Base-by-base conservation (phyloP, 1,139 yeast species). In the Kodamaea alishanica region DNA sequence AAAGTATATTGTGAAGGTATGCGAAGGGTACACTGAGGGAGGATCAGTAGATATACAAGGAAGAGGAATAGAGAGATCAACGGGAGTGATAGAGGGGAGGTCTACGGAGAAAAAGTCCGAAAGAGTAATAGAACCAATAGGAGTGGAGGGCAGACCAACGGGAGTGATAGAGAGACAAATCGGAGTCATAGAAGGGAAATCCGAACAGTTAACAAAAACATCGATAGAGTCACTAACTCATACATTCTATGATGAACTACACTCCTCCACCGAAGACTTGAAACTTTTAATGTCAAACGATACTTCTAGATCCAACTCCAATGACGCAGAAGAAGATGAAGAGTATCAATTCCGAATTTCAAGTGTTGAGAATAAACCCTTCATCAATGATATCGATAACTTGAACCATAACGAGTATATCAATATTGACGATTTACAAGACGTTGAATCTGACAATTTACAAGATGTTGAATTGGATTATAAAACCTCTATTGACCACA, bases 381-480 rank as follows among this genome's bases (percentile, higher is more conserved):
- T 63, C 41, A 50, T 62, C 10, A 52, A 48, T 8, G 60, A 64
- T 35, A 48, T 65, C 32, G 54, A 56, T 38, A 67, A 67, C 44
- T 42, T 67, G 37, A 46, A 70, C 29, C 72, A 66, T 38, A 67
- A 67, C 39, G 47, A 40, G 32, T 43, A 37, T 15, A 42, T 46
- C 24, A 43, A 41, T 22, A 30, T 42, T 8, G 48, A 49, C 27
- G 44, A 50, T 31, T 29, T 49, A n/a, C 40, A 40, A 24, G 49
- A 50, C 32, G 24, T 40, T n/a, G 20, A 15, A 15, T 15, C 20
- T 15, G 20, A 26, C 4, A 26, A 26, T 26, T n/a, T n/a, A 26
- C n/a, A 26, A 26, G 28, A 10, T 26, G 28, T 10, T 32, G 48
- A 39, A 15, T 37, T 43, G n/a, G 54, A 51, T 12, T 42, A 39